Base-by-base conservation (phyloP, 2,329 filamentous ascomycete genomes). In the Fusarium tjaetaba region DNA sequence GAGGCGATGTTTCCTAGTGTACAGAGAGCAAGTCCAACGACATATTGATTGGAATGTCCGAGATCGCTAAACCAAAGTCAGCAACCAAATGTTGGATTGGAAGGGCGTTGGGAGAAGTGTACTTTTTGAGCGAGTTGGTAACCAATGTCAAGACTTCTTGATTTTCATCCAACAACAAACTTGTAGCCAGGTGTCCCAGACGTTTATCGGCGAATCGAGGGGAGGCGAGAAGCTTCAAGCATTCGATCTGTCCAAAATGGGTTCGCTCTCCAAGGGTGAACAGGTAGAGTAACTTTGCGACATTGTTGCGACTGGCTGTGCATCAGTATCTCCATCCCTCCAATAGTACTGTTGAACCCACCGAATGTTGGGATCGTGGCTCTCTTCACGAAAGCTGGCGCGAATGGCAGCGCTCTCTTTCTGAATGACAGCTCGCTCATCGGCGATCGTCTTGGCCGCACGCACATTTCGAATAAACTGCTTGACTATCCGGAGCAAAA, bases 381-480 rank as follows among this genome's bases (percentile, higher is more conserved):
- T 97, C 86, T 99, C 96, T 84, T 99, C 96, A 80, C 96, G 91
- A 83, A 99, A 99, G 85, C 96, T 98, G 77, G 96, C 95, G 84
- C 96, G 90, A 81, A 99, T 99, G 53, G 96, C 94, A 67, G 96
- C 96, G 85, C 96, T 99, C 86, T 99, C 96, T 85, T 99, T 99
- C 81, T 98, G 96, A 73, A 99, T 97, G 64, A 99, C 96, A 59
- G 96, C 96, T 81, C 96, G 92, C 87, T 99, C 96, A 85, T 99
- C 96, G 82, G 97, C 97, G 81, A 99, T 98, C 41, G 96, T 99
- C 87, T 99, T 99, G 70, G 96, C 95, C 71, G 96, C 96, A 82
- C 96, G 94, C 82, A 99, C 96, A 85, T 98, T 98, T 82, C 96
- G 95, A 85, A 99, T 99, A 86, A 99, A 99, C 86, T 98, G 96